Evolutionary conservation across 805 yeast genomes (phyloP).

Genomic region (Ogataea degrootiae): DNA sequence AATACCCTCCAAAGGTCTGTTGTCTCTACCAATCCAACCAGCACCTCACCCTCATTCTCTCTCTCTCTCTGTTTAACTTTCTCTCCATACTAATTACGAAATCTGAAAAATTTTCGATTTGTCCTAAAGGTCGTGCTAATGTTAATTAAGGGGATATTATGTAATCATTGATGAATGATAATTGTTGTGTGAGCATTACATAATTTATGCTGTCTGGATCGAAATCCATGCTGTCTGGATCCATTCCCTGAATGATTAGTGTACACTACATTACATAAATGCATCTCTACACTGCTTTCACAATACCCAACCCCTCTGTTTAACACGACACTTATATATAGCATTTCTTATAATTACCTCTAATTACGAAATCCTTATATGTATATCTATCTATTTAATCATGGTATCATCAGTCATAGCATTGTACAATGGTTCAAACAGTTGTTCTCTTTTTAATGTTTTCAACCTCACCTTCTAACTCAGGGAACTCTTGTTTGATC

Average conservation of each 20-base stretch:
- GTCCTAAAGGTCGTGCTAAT: background rate
- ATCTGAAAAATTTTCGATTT: conserved; percentile 1
- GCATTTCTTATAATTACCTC: too few species aligned
- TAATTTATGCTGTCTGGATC: too few species aligned
- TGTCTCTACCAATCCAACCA: background rate
- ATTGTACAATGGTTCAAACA: background rate
- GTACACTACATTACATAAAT: too few species aligned
- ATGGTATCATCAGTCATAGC: background rate
- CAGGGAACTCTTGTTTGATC: conserved; percentile 76
- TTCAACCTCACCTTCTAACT: conserved; percentile 53
- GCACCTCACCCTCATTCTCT: background rate
- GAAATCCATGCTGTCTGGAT: too few species aligned
- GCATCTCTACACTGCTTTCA: too few species aligned
- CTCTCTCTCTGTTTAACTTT: background rate
- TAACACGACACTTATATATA: too few species aligned
- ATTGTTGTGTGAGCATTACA: too few species aligned
- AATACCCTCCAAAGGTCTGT: background rate
- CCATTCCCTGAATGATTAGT: too few species aligned
- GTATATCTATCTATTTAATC: background rate
- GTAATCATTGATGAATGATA: too few species aligned
- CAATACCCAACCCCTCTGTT: too few species aligned
- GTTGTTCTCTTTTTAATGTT: conserved; percentile 36
- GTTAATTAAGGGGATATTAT: too few species aligned
- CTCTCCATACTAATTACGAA: background rate
- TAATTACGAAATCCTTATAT: background rate